phyloP scores from a whole-genome alignment of 345 rosid genomes.

The Erodium maritimum region DNA sequence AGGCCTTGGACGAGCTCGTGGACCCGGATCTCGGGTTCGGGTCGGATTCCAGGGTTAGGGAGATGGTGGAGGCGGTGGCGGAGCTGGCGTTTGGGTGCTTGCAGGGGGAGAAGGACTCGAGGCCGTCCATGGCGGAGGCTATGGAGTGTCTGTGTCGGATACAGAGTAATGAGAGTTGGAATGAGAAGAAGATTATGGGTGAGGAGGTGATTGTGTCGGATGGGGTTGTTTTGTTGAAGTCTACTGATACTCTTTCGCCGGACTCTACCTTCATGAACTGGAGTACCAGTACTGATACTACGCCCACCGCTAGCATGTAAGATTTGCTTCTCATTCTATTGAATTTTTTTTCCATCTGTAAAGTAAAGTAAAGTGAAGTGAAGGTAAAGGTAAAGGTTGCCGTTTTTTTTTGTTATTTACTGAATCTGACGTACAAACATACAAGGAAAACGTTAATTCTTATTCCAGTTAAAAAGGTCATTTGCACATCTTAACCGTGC shows the following conservation, averaged over 20 bases:
- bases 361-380: too few species aligned
- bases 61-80: conserved; percentile 52
- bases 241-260: conserved; percentile 27
- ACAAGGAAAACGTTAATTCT: too few species aligned
- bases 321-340: too few species aligned
- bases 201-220: conserved; percentile 21
- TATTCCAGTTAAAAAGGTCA: too few species aligned
- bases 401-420: too few species aligned
- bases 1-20: conserved; percentile 52
- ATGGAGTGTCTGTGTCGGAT: conserved; percentile 32
- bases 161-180: conserved; percentile 16
- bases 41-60: conserved; percentile 29
- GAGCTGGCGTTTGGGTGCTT: conserved; percentile 80
- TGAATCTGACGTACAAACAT: too few species aligned
- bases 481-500: too few species aligned
- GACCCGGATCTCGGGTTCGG: conserved; percentile 61
- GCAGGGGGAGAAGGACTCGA: conserved; percentile 49
- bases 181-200: too few species aligned
- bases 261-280: conserved; percentile 38
- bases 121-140: conserved; percentile 62
- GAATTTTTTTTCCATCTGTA: too few species aligned
- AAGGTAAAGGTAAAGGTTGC: too few species aligned
- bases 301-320: too few species aligned
- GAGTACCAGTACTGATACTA: conserved; percentile 23
- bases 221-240: conserved; percentile 35